Evolutionary conservation across 164 flowering plant species (phyloP).

Genomic region (Santalum album): DNA sequence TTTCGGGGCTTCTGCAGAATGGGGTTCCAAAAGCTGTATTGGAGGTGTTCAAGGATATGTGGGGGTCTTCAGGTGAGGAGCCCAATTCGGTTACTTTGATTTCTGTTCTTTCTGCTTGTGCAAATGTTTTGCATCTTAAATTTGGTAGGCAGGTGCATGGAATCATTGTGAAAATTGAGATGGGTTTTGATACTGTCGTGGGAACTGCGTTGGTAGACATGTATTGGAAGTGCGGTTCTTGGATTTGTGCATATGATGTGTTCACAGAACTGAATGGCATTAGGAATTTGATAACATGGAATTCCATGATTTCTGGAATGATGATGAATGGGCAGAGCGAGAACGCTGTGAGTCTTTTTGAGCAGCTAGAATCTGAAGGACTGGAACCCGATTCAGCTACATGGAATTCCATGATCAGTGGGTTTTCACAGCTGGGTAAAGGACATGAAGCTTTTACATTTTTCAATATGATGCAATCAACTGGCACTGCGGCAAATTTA

Average conservation of each 20-base stretch:
- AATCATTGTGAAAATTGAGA: slow-evolving; percentile 25
- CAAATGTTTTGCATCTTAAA: slow-evolving; percentile 22
- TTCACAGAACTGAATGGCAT: slow-evolving; percentile 31
- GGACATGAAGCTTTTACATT: slow-evolving; percentile 35
- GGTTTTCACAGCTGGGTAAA: slow-evolving; percentile 38
- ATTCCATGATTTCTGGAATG: slow-evolving; percentile 63
- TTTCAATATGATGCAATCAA: slow-evolving; percentile 49
- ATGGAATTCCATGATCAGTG: slow-evolving; percentile 71
- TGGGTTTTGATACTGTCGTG: slow-evolving; percentile 30
- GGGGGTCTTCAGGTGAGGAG: slow-evolving; percentile 13
- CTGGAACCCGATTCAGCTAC: slow-evolving; percentile 57
- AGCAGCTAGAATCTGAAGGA: slow-evolving; percentile 36
- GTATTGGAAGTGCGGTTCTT: slow-evolving; percentile 64
- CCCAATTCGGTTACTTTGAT: slow-evolving; percentile 49
- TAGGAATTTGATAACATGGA: slow-evolving; percentile 64
- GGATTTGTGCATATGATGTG: slow-evolving; percentile 29
- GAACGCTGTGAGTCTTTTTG: slow-evolving; percentile 42
- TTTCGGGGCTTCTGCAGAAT: slow-evolving; percentile 46
- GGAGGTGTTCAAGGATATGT: slow-evolving; percentile 44
- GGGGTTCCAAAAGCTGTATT: slow-evolving; percentile 26
- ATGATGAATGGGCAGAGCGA: slow-evolving; percentile 43
- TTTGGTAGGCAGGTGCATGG: slow-evolving; percentile 59
- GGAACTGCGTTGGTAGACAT: slow-evolving; percentile 64
- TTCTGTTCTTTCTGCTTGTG: slow-evolving; percentile 61
- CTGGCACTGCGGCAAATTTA: slow-evolving; percentile 30